Evolutionary conservation across 805 yeast genomes (phyloP), one percentile per base, ranked within the genome.

Genomic region (Yarrowia sp.): DNA sequence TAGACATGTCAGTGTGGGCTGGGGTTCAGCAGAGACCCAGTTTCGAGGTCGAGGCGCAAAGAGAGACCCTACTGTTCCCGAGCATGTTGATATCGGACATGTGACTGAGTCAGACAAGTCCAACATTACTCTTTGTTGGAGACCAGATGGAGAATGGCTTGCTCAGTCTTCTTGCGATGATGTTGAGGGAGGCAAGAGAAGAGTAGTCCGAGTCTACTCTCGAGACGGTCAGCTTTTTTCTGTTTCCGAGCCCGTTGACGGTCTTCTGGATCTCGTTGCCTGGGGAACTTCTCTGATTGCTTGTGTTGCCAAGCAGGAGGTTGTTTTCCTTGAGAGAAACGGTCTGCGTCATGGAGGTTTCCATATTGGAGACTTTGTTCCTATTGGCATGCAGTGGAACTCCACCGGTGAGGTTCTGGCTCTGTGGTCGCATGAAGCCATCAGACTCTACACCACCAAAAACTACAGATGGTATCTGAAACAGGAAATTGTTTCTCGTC

Each of bases 11-110:
- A 87, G 93, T 28, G 97, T 95, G 46, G 99, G 99, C 26, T 95
- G 99, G 99, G 99, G 99, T 72, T 89, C 88, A 67, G 87, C 88
- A 69, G 98, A 93, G 74, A 95, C 99, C 0, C 99, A 95, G 77
- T 95, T 95, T 75, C 86, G 88, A 75, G 99, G 99, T 61, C 87
- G 83, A 71, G 99, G 99, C 68, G 93, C 89, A 32, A 87, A 86
- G 71, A 80, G 86, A 71, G 99, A 95, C 75, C 99, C 98, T 30
- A 95, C 99, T 0, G 87, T 93, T 76, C 87, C 87, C 0, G 83
- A 84, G 38, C 83, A 81, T 68, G 82, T 85, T 3, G 96, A 93
- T 71, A 75, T 79, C 36, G 98, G 98, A 48, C 78, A 78, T 0
- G 69, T 84, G 7, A 82, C 91, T 2, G 73, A 73, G 0, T 79